Evolutionary conservation across 2,329 filamentous ascomycete genomes (phyloP).

Genomic region (Endocalyx cinctus): DNA sequence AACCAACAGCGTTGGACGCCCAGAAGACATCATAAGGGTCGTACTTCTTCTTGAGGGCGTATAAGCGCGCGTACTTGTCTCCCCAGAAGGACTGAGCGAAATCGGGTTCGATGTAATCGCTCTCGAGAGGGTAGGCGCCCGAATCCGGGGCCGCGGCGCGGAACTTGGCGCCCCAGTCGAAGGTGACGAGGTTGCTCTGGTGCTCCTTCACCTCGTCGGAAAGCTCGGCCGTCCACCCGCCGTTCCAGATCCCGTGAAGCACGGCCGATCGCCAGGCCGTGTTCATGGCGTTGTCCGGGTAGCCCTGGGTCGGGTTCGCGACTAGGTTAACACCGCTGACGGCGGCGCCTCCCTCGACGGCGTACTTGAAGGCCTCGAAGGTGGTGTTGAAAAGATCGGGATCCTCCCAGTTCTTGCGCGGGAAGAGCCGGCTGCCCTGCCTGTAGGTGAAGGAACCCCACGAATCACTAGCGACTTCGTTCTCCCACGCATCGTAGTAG

Average conservation of each 20-base stretch:
- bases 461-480: constrained; percentile 21
- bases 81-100: constrained; percentile 34
- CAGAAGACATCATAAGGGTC: constrained; percentile 33
- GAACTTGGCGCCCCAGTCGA: constrained; percentile 18
- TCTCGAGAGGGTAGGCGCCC: constrained; percentile 25
- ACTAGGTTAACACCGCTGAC: constrained; percentile 25
- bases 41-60: constrained; percentile 29
- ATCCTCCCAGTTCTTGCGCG: constrained; percentile 33
- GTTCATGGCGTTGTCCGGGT: constrained; percentile 32
- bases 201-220: constrained; percentile 20
- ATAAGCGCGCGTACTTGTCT: constrained; percentile 29
- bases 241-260: constrained; percentile 18
- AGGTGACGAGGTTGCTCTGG: constrained; percentile 19
- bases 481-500: constrained; percentile 27
- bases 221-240: constrained; percentile 15
- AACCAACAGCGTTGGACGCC: constrained; percentile 31
- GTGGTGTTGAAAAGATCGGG: constrained; percentile 26
- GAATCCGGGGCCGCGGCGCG: constrained; percentile 17
- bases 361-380: constrained; percentile 27
- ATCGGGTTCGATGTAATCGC: constrained; percentile 31
- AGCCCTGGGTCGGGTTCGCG: constrained; percentile 17
- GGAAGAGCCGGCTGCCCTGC: constrained; percentile 35
- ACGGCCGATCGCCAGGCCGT: constrained; percentile 33
- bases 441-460: constrained; percentile 27
- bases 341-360: constrained; percentile 27